phyloP scores from a whole-genome alignment of 768 basidiomycete species.

The Sutorius australiensis region DNA sequence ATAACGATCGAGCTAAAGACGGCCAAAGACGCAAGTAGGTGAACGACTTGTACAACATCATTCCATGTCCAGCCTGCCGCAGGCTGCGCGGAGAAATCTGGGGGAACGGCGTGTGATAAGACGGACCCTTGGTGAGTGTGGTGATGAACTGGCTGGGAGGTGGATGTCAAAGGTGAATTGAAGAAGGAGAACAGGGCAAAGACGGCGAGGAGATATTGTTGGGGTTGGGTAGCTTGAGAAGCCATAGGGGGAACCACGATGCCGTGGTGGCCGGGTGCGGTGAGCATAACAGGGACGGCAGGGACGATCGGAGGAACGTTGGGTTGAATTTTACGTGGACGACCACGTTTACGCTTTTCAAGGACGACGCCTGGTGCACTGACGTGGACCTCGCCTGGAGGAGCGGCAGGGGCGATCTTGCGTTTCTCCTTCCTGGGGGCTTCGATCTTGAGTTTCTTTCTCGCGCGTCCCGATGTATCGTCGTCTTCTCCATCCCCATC shows the following conservation, averaged over 20 bases:
- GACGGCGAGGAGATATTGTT: slow-evolving; percentile 74
- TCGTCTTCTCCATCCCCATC: slow-evolving; percentile 40
- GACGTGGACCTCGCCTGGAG: slow-evolving; percentile 25
- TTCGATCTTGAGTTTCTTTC: slow-evolving; percentile 59
- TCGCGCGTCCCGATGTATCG: slow-evolving; percentile 43
- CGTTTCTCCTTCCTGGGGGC: slow-evolving; percentile 43
- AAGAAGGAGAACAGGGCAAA: slow-evolving; percentile 87
- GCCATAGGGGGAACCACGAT: slow-evolving; percentile 10
- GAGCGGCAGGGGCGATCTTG: slow-evolving; percentile 25
- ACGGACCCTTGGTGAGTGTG: slow-evolving; percentile 61
- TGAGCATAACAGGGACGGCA: slow-evolving; percentile 17
- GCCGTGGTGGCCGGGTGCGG: slow-evolving; percentile 15
- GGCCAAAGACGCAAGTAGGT: slow-evolving; percentile 60
- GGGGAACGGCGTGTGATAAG: slow-evolving; percentile 37
- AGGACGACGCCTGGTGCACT: slow-evolving; percentile 36
- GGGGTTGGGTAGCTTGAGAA: slow-evolving; percentile 25
- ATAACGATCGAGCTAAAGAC: slow-evolving; percentile 58
- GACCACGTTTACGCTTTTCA: slow-evolving; percentile 81
- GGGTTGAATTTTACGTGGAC: slow-evolving; percentile 69
- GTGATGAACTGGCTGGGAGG: slow-evolving; percentile 29
- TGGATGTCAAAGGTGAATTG: slow-evolving; percentile 63
- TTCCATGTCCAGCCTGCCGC: slow-evolving; percentile 41
- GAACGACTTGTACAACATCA: slow-evolving; percentile 58
- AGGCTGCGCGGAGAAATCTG: slow-evolving; percentile 16
- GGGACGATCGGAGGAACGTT: slow-evolving; percentile 36